Evolutionary conservation across 2,329 filamentous ascomycete species (phyloP).

Genomic region (Colletotrichum gloeosporioides): DNA sequence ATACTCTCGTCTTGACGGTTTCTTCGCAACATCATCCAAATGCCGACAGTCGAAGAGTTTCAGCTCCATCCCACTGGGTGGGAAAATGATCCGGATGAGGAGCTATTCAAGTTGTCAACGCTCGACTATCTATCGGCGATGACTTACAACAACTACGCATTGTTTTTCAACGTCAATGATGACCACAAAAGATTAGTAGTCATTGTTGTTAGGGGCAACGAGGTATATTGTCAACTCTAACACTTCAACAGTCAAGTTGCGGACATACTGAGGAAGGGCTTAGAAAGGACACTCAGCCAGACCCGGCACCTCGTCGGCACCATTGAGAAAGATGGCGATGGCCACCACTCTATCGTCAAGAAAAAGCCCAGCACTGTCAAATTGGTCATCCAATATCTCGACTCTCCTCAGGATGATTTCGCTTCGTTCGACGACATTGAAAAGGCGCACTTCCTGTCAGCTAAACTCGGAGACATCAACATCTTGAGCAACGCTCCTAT

Average conservation of each 20-base stretch:
- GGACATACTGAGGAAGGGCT: slow-evolving; percentile 34
- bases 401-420: slow-evolving; percentile 24
- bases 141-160: slow-evolving; percentile 42
- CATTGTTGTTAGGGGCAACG: no score
- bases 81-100: slow-evolving; percentile 41
- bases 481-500: slow-evolving; percentile 40
- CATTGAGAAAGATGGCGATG: slow-evolving; percentile 41
- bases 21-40: background rate
- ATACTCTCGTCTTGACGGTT: background rate
- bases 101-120: slow-evolving; percentile 39
- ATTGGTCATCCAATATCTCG: slow-evolving; percentile 41
- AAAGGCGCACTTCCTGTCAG: slow-evolving; percentile 35
- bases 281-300: slow-evolving; percentile 42
- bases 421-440: slow-evolving; percentile 42
- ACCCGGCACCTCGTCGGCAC: slow-evolving; percentile 40
- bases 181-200: background rate
- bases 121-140: slow-evolving; percentile 38
- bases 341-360: slow-evolving; percentile 41
- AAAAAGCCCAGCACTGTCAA: slow-evolving; percentile 36
- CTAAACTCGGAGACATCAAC: slow-evolving; percentile 36
- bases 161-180: slow-evolving; percentile 43
- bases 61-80: slow-evolving; percentile 38
- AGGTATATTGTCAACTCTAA: background rate
- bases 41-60: slow-evolving; percentile 32
- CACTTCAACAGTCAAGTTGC: slow-evolving; percentile 16